Percentiles rank a stretch among this genome's conserved stretches.
phyloP scores from a whole-genome alignment of 192 early-diverging fungal species.

The Linderina pennispora region DNA sequence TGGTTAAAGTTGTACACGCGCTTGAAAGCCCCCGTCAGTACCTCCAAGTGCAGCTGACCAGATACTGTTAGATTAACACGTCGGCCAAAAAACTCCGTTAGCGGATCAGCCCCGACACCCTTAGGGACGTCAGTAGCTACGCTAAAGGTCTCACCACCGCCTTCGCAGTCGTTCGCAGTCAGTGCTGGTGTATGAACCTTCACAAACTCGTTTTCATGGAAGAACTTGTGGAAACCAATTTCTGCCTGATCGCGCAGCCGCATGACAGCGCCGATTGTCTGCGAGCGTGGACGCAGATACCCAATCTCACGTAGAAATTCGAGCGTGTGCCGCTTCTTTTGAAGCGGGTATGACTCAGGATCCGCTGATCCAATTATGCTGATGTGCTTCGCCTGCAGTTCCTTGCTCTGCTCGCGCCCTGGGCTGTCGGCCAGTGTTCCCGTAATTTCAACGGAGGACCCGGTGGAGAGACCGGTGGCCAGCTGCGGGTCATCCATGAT shows the following conservation, averaged over 20 bases:
- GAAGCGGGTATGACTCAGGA: conserved; percentile 72
- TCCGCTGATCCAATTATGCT: conserved; percentile 22
- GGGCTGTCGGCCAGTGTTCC: conserved; percentile 62
- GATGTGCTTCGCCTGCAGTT: conserved; percentile 52
- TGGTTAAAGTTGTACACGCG: conserved; percentile 80
- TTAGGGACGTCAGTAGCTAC: conserved; percentile 8
- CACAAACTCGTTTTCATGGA: conserved; percentile 64
- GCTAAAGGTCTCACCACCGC: conserved; percentile 79
- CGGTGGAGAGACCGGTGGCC: conserved; percentile 52
- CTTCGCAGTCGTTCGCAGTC: conserved; percentile 85
- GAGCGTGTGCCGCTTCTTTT: conserved; percentile 73
- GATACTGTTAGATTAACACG: conserved; percentile 79
- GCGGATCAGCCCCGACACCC: conserved; percentile 6
- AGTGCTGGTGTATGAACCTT: conserved; percentile 76
- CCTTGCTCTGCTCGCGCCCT: conserved; percentile 65
- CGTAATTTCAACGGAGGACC: conserved; percentile 63
- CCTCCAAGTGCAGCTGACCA: conserved; percentile 81
- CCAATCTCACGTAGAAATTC: conserved; percentile 74
- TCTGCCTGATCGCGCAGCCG: conserved; percentile 64
- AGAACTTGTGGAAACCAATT: conserved; percentile 66
- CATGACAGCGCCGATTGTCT: conserved; percentile 65
- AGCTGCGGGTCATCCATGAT: conserved; percentile 38
- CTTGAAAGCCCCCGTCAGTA: conserved; percentile 60
- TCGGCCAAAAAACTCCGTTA: conserved; percentile 63
- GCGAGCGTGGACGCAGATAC: conserved; percentile 69